Base-by-base conservation (phyloP, 2,329 filamentous ascomycete genomes). In the Trichoderma oligosporum region DNA sequence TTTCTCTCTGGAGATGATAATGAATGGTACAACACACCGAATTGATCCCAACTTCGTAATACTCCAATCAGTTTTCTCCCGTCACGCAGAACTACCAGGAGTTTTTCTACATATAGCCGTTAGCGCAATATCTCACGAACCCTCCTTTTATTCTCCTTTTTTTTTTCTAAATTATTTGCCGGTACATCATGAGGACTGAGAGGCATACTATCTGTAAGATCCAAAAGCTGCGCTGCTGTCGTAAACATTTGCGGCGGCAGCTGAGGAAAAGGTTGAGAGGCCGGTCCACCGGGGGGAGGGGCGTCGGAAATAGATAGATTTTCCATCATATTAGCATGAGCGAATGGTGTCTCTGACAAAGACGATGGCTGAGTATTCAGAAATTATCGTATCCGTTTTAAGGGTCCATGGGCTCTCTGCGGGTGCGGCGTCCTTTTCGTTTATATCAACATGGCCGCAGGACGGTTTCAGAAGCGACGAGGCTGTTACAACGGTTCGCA, bases 201-300 rank as follows among this genome's bases (percentile, higher is more conserved):
- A 51, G 46, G 68, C 89, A 78, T 84, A 97, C 93, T 99, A 77
- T 99, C 94, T 66, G 94, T 97, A 68, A 99, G 81, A 72, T 99
- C 94, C 59, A 99, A 79, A 59, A 99, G 79, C 78, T 97, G 94
- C 55, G 94, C 92, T 29, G 94, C 94, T 29, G 94, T 99, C 16
- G 94, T 96, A 76, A 99, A 99, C 88, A 97, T 97, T 78, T 99
- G 93, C 59, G 92, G 92, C 12, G 89, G 89, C 36, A 93, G 78
- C 73, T 90, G 88, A 62, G 79, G 74, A 46, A 78, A 76, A 56
- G 76, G 72, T 48, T 83, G 81, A 27, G 74, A 76, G 22, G 63
- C 58, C 61, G 63, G 60, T 58, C 70, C 72, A 62, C 71, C 73
- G 57, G 71, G 72, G 60, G 72, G 76, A 67, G 76, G 73, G 62